Evolutionary conservation across 2,329 filamentous ascomycete genomes (phyloP).

Genomic region (Helotiales sp.): DNA sequence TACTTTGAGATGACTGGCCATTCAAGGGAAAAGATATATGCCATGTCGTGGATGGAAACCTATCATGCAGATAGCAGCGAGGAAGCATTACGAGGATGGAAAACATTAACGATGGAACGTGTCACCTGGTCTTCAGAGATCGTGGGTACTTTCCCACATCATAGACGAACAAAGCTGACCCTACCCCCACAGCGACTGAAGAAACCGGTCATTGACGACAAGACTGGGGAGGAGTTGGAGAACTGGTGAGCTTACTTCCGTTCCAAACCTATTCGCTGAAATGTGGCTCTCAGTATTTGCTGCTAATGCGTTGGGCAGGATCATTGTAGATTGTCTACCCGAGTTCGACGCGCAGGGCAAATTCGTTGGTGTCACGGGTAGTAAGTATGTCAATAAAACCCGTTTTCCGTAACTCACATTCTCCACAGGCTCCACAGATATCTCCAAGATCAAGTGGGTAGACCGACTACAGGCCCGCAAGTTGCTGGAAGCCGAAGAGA

Average conservation of each 20-base stretch:
- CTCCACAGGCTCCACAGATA: slow-evolving; percentile 69
- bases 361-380: slow-evolving; percentile 71
- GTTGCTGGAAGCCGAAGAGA: slow-evolving; percentile 76
- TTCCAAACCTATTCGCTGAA: no score
- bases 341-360: slow-evolving; percentile 61
- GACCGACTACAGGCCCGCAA: slow-evolving; percentile 76
- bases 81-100: slow-evolving; percentile 60
- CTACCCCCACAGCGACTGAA: slow-evolving; percentile 61
- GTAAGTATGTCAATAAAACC: background rate
- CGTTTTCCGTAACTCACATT: slow-evolving; percentile 55
- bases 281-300: no score
- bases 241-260: no score
- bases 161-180: no score
- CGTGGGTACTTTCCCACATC: slow-evolving; percentile 3
- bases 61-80: slow-evolving; percentile 64
- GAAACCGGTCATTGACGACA: slow-evolving; percentile 52
- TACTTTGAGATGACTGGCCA: slow-evolving; percentile 73
- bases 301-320: no score
- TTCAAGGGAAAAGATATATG: slow-evolving; percentile 54
- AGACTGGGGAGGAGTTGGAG: slow-evolving; percentile 59
- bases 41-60: slow-evolving; percentile 70
- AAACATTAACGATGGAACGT: slow-evolving; percentile 57
- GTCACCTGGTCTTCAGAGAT: slow-evolving; percentile 70
- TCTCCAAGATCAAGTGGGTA: slow-evolving; percentile 79
- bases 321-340: slow-evolving; percentile 69